phyloP scores from a whole-genome alignment of 2,329 filamentous ascomycete species.

The Cladosporium halotolerans region DNA sequence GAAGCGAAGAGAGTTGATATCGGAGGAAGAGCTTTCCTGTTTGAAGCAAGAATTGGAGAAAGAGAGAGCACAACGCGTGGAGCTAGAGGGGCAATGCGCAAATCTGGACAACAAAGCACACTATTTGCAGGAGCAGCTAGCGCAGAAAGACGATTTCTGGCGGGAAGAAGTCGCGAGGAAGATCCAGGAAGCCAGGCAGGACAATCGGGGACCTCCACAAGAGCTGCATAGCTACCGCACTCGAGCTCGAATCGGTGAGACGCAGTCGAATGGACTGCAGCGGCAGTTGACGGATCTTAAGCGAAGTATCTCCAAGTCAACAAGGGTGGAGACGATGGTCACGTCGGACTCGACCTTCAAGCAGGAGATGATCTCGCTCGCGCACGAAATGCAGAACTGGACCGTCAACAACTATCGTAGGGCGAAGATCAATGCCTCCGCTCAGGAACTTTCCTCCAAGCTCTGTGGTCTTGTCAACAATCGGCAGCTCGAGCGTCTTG shows the following conservation, averaged over 20 bases:
- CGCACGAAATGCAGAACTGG: conserved; percentile 68
- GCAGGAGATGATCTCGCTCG: conserved; percentile 53
- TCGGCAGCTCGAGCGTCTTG: conserved; percentile 18
- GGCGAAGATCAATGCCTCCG: conserved; percentile 43
- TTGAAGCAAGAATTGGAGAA: conserved; percentile 19
- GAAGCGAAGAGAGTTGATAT: not conserved
- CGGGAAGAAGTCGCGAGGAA: conserved; percentile 13
- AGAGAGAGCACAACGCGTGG: conserved; percentile 19
- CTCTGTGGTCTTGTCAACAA: conserved; percentile 19
- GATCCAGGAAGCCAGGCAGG: conserved; percentile 1
- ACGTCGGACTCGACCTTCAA: conserved; percentile 60
- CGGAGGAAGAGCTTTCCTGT: conserved; percentile 13
- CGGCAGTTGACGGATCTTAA: conserved; percentile 62
- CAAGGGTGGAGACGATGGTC: conserved; percentile 53
- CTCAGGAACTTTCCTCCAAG: conserved; percentile 14
- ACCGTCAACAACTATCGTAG: conserved; percentile 63
- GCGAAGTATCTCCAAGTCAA: conserved; percentile 64
- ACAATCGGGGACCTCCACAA: not conserved
- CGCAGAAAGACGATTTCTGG: conserved; percentile 14
- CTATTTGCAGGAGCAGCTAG: conserved; percentile 9
- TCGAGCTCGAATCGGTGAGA: not conserved
- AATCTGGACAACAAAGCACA: conserved; percentile 14
- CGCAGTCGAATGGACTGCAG: conserved; percentile 20
- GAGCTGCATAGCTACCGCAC: conserved; percentile 2
- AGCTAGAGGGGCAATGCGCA: conserved; percentile 12